Conservation (phyloP, 768 basidiomycete species). For the Naganishia vishniacii region DNA sequence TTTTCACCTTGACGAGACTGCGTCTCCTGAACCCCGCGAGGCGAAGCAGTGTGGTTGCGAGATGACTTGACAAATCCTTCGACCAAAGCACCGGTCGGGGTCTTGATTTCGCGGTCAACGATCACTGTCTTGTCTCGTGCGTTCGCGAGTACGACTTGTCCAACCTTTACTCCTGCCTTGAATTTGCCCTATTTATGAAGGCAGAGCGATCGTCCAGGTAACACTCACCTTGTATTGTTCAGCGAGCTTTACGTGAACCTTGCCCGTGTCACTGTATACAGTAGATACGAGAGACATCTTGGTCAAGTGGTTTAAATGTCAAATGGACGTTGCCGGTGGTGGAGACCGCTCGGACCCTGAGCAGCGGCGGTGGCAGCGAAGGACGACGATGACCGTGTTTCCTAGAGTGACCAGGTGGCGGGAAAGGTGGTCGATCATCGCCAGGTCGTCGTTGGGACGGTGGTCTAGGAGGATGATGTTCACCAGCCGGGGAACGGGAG, state of each 20-base stretch:
- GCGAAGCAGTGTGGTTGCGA: neutral
- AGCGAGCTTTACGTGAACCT: conserved; percentile 21
- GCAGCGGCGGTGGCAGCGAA: conserved; percentile 2
- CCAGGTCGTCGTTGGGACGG: neutral
- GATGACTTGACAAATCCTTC: conserved; percentile 15
- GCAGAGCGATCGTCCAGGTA: neutral
- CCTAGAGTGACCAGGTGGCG: neutral
- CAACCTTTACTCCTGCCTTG: conserved; percentile 20
- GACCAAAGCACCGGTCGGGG: conserved; percentile 18
- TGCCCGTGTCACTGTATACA: conserved; percentile 20
- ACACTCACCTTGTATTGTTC: conserved; percentile 15
- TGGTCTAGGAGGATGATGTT: conserved; percentile 9
- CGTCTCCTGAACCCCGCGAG: no score
- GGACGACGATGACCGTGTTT: conserved; percentile 17
- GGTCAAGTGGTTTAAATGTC: conserved; percentile 15
- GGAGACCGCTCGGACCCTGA: conserved; percentile 10
- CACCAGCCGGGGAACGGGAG: neutral
- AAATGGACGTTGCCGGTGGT: conserved; percentile 21
- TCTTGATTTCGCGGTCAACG: conserved; percentile 23
- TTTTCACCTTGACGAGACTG: no score
- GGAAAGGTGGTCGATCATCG: neutral
- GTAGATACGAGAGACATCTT: conserved; percentile 11
- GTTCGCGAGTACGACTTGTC: conserved; percentile 21
- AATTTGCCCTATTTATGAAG: conserved; percentile 13
- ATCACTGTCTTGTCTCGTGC: conserved; percentile 19